A percentile compares a stretch with the other conserved stretches of the same genome.
These are phyloP conservation scores for Pseudevernia furfuracea DNA, from an alignment of 495 filamentous ascomycete genomes.

Conservation along the genomic window DNA sequence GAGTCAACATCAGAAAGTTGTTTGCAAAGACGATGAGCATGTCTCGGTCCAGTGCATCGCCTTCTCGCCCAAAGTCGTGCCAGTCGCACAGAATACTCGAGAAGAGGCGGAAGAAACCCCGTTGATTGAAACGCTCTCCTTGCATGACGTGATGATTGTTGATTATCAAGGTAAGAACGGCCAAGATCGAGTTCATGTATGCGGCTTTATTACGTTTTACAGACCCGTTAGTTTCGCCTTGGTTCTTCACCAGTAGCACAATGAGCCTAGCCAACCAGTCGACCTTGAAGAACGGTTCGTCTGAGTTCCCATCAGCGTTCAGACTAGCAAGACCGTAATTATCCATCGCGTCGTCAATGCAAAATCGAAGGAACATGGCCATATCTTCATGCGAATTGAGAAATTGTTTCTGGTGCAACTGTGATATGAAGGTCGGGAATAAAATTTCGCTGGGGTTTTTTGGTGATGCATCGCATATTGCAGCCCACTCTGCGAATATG, in stretches of 20 bases:
- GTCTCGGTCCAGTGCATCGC: conserved; percentile 51
- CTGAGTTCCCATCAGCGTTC: conserved; percentile 52
- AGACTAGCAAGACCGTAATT: conserved; percentile 61
- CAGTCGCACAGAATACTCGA: conserved; percentile 74
- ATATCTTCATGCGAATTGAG: conserved; percentile 67
- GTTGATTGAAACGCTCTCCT: conserved; percentile 74
- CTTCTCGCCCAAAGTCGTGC: conserved; percentile 33
- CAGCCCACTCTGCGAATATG: conserved; percentile 88
- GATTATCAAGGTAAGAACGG: conserved; percentile 68
- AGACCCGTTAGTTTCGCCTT: conserved; percentile 52
- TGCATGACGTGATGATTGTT: conserved; percentile 78
- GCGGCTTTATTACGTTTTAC: conserved; percentile 51
- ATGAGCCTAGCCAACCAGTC: conserved; percentile 88
- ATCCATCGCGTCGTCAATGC: conserved; percentile 69
- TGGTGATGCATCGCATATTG: conserved; percentile 61
- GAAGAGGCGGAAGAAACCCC: conserved; percentile 87
- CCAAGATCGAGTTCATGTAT: conserved; percentile 67
- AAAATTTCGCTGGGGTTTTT: conserved; percentile 60
- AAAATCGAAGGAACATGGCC: conserved; percentile 67
- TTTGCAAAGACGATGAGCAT: conserved; percentile 66
- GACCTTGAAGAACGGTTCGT: conserved; percentile 64
- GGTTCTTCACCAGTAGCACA: conserved; percentile 61
- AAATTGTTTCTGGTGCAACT: conserved; percentile 65
- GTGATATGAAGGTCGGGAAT: conserved; percentile 69
- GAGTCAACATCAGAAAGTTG: conserved; percentile 68